phyloP scores from a whole-genome alignment of 2,329 filamentous ascomycete species.

The Claviceps quebecensis region DNA sequence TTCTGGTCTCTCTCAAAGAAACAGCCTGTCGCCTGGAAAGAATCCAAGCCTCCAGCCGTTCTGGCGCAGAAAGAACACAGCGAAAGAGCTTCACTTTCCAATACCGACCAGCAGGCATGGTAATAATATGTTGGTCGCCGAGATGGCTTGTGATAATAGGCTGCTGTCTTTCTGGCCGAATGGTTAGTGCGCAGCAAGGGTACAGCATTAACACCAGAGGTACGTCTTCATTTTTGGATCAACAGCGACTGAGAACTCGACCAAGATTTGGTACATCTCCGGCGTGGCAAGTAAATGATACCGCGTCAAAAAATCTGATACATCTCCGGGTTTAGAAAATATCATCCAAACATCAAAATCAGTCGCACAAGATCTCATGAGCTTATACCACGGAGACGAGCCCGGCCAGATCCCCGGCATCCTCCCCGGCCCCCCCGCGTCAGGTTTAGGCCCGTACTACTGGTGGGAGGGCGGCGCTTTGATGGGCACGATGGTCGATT shows the following conservation, averaged over 20 bases:
- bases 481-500: constrained; percentile 47
- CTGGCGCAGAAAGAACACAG: neutral
- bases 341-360: constrained; percentile 18
- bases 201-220: constrained; percentile 19
- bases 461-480: constrained; percentile 52
- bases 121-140: neutral
- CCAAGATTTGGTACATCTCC: neutral
- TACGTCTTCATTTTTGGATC: constrained; percentile 6
- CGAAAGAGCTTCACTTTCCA: neutral
- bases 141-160: constrained; percentile 1
- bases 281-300: neutral
- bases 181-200: constrained; percentile 10
- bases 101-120: neutral
- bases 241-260: neutral
- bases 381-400: constrained; percentile 24
- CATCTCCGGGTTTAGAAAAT: constrained; percentile 7
- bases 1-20: neutral
- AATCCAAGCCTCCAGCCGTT: neutral
- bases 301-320: neutral
- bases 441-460: constrained; percentile 24
- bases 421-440: constrained; percentile 24
- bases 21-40: neutral
- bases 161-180: constrained; percentile 1
- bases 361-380: constrained; percentile 22
- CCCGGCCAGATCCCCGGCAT: constrained; percentile 23